Base-by-base conservation (phyloP, 2,329 filamentous ascomycete genomes). In the Trichothecium roseum region DNA sequence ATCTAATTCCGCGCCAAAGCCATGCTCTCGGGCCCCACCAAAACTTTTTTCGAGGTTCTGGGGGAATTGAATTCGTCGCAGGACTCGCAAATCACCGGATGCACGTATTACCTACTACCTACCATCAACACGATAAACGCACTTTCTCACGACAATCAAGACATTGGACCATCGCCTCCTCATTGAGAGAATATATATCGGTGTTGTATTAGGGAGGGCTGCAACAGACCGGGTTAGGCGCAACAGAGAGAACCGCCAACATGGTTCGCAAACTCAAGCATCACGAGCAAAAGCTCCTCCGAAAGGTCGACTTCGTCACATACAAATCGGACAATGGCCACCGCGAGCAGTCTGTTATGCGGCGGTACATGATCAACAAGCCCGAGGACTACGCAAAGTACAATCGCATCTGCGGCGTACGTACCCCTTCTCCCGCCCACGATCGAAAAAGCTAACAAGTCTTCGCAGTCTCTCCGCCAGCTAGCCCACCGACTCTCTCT, bases 221-320 rank as follows among this genome's bases (percentile, higher is more conserved):
- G n/a, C n/a, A n/a, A n/a, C n/a, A n/a, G n/a, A n/a, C n/a, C n/a
- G n/a, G n/a, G n/a, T n/a, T n/a, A n/a, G n/a, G n/a, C n/a, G n/a
- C n/a, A n/a, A n/a, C n/a, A n/a, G 4, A 18, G 18, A 24, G 15
- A 16, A 36, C 17, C 41, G 40, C 31, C 55, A 72, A 47, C 17
- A 96, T 96, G 91, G 86, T 94, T 48, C 82, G 91, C 50, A 87
- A 94, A 68, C 78, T 98, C 55, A 96, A 95, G 65, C 77, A 94
- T 63, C 89, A 95, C 64, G 91, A 98, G 78, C 78, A 91, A 57
- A 93, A 91, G 72, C 82, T 96, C 55, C 76, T 96, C 51, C 89
- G 89, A 56, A 75, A 74, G 60, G 87, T 91, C 61, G 88, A 98
- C 65, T 94, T 98, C 63, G 80, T 88, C 57, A 91, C 82, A 53